Conservation (phyloP, 176 grass and related monocot genomes). For the Carex parvula region DNA sequence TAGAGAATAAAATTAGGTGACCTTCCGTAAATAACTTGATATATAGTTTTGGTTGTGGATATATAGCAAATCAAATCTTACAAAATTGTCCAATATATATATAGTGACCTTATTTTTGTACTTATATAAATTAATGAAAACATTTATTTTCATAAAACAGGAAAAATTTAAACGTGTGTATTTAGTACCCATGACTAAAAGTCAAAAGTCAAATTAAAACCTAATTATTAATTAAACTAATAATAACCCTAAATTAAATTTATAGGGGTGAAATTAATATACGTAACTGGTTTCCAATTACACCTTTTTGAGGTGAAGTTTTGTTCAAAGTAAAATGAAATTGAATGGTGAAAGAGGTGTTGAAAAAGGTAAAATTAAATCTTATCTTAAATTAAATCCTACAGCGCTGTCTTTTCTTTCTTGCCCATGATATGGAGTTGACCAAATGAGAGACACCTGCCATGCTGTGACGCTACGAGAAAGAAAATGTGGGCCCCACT, state of each 20-base stretch:
- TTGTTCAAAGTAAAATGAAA: too few relatives aligned
- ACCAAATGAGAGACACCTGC: constrained; percentile 16
- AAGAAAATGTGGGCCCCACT: constrained; percentile 8
- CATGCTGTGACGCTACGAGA: constrained; percentile 3
- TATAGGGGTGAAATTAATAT: not conserved
- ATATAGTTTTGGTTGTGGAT: too few relatives aligned
- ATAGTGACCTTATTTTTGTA: too few relatives aligned
- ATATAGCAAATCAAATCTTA: too few relatives aligned
- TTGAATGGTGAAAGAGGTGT: too few relatives aligned
- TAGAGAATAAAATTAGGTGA: too few relatives aligned
- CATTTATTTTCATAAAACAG: not conserved
- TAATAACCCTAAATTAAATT: not conserved
- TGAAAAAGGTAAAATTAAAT: not conserved
- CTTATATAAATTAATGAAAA: not conserved
- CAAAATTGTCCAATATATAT: too few relatives aligned
- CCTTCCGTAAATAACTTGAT: too few relatives aligned
- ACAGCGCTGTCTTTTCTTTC: not conserved
- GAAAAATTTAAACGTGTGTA: not conserved
- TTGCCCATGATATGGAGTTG: constrained; percentile 3
- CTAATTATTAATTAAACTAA: too few relatives aligned
- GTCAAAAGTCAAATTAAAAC: constrained; percentile 1
- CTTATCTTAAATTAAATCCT: constrained; percentile 1
- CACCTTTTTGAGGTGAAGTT: too few relatives aligned
- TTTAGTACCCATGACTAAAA: not conserved
- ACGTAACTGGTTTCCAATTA: too few relatives aligned